These are phyloP conservation scores for Raffaelea ambrosiae DNA, from an alignment of 2,329 filamentous ascomycete species.

Conservation along the genomic window DNA sequence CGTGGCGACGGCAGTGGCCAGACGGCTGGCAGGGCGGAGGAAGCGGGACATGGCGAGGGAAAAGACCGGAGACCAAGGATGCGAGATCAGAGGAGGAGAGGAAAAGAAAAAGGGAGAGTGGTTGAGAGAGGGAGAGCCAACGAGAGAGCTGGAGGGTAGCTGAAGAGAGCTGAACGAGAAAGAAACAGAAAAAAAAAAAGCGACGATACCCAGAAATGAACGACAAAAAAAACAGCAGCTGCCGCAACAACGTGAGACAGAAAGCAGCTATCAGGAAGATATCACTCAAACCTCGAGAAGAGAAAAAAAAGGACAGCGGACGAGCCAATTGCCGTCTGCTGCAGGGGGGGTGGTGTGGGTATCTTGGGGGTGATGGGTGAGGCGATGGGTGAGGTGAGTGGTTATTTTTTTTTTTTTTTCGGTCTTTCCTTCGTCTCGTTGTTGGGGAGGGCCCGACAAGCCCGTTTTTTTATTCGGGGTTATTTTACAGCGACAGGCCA, in stretches of 20 bases:
- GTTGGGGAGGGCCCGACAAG: background rate
- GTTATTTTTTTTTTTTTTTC: too few relatives aligned
- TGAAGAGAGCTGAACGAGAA: background rate
- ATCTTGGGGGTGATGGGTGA: background rate
- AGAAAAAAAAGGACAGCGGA: background rate
- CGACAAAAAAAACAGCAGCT: background rate
- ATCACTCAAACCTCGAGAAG: background rate
- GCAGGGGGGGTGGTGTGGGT: background rate
- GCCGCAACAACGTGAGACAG: background rate
- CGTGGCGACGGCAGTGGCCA: constrained; percentile 27
- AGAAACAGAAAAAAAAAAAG: background rate
- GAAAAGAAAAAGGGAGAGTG: background rate
- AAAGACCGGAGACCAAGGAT: constrained; percentile 2
- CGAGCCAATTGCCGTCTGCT: background rate
- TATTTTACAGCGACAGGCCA: background rate
- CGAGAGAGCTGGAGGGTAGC: background rate
- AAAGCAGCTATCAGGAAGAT: background rate
- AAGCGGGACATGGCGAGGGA: constrained; percentile 32
- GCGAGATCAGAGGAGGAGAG: background rate
- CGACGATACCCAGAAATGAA: background rate
- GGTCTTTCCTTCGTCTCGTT: background rate
- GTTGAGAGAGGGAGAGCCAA: background rate
- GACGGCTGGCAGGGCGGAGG: constrained; percentile 33
- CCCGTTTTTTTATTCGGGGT: background rate
- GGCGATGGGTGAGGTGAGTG: too few relatives aligned